Evolutionary conservation across 208 protist genomes (phyloP).

Genomic region (Blastocrithidia nonstop): DNA sequence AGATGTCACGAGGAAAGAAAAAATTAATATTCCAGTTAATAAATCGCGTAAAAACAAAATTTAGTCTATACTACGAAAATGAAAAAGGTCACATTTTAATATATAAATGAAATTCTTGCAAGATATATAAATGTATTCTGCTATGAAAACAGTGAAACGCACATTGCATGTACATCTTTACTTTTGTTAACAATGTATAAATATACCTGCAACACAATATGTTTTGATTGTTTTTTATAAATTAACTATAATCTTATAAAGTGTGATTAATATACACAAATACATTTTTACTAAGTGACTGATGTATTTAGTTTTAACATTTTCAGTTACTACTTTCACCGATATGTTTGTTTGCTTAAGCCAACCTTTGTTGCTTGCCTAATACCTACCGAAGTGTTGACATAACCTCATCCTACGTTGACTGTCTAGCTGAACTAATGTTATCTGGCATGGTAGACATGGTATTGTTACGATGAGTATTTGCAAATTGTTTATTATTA

Average conservation of each 20-base stretch:
- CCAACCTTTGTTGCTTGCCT: too few relatives aligned
- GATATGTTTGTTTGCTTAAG: neutral
- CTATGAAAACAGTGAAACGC: neutral
- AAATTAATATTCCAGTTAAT: constrained; percentile 2
- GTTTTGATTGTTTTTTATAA: neutral
- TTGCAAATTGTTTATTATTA: too few relatives aligned
- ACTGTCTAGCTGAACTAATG: too few relatives aligned
- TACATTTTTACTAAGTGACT: neutral
- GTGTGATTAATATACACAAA: neutral
- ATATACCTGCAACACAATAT: neutral
- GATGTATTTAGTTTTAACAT: neutral
- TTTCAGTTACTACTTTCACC: neutral
- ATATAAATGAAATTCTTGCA: constrained; percentile 1
- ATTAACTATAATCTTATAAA: neutral
- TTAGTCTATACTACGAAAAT: constrained; percentile 3
- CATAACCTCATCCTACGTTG: too few relatives aligned
- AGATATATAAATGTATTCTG: neutral
- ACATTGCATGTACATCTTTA: neutral
- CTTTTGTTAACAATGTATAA: neutral
- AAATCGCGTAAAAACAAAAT: constrained; percentile 8
- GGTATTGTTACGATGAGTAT: too few relatives aligned
- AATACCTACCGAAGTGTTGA: too few relatives aligned
- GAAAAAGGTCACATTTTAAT: constrained; percentile 6
- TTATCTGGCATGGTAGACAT: too few relatives aligned
- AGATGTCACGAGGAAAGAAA: neutral